Conservation (phyloP, 352 stramenopile species). For the Phytophthora uliginosa region DNA sequence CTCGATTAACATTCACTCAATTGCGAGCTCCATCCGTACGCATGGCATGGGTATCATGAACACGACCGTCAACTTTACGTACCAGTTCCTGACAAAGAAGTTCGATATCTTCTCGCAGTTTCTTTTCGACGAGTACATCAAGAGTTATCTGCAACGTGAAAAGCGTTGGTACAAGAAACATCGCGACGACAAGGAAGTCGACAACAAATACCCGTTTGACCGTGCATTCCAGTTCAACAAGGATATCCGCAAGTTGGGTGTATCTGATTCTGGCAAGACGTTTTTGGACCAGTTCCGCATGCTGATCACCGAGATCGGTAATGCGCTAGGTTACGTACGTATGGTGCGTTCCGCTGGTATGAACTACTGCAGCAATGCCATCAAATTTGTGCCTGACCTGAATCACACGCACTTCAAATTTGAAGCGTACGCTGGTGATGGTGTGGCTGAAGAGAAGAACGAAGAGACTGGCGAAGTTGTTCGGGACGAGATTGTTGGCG, state of each 20-base stretch:
- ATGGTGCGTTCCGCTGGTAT: conserved; percentile 95
- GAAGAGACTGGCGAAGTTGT: conserved; percentile 62
- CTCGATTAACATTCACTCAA: conserved; percentile 95
- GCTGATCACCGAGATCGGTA: conserved; percentile 94
- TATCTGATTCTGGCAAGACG: conserved; percentile 88
- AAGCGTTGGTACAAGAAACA: conserved; percentile 96
- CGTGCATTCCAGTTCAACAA: conserved; percentile 95
- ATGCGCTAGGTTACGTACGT: conserved; percentile 94
- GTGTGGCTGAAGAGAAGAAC: conserved; percentile 65
- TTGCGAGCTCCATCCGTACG: conserved; percentile 93
- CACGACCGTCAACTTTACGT: conserved; percentile 97
- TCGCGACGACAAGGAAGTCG: conserved; percentile 87
- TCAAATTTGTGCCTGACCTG: conserved; percentile 94
- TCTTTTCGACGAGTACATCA: conserved; percentile 96
- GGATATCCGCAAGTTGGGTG: conserved; percentile 88
- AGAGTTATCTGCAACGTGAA: conserved; percentile 94
- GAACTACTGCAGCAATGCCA: conserved; percentile 94
- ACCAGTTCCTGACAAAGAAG: conserved; percentile 95
- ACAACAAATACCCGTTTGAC: conserved; percentile 95
- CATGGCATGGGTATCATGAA: conserved; percentile 97
- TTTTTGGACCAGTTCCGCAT: conserved; percentile 94
- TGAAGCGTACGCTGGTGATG: conserved; percentile 73
- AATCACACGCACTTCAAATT: conserved; percentile 91
- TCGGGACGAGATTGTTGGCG: conserved; percentile 57
- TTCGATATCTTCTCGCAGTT: conserved; percentile 94